These are phyloP conservation scores for Carex cristatella DNA, from an alignment of 176 grass and related monocot genomes.

Conservation along the genomic window DNA sequence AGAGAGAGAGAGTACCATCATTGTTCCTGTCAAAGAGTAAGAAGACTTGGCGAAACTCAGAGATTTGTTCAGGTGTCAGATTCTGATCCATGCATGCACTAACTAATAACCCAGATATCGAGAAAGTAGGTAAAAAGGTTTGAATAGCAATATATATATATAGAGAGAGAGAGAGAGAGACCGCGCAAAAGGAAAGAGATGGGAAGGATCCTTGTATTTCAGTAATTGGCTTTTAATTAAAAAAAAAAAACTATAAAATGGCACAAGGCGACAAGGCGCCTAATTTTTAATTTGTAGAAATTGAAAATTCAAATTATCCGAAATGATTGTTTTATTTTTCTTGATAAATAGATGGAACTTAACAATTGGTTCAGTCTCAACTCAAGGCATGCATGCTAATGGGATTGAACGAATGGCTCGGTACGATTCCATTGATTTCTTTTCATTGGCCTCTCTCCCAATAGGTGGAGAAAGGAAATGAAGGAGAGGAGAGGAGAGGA, in stretches of 20 bases:
- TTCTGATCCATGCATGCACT: neutral
- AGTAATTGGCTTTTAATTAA: neutral
- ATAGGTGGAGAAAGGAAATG: no score
- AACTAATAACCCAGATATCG: neutral
- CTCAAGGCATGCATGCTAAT: no score
- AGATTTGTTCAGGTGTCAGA: conserved; percentile 54
- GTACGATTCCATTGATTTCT: no score
- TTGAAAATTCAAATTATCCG: no score
- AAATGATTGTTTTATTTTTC: no score
- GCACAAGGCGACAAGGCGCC: neutral
- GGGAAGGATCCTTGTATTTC: neutral
- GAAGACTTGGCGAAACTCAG: conserved; percentile 61
- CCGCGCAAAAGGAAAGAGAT: neutral
- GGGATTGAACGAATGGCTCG: no score
- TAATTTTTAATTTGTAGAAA: no score
- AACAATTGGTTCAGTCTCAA: no score
- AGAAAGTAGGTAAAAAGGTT: neutral
- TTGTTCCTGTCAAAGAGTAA: conserved; percentile 78
- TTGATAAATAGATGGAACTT: no score
- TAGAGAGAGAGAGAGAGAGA: neutral
- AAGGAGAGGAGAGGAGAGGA: no score
- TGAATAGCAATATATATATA: neutral
- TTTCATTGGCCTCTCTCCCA: no score
- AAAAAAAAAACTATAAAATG: neutral
- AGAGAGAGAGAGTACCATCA: conserved; percentile 35